These are phyloP conservation scores for Euryodendron excelsum DNA, from an alignment of 148 eudicot genomes.

Conservation along the genomic window DNA sequence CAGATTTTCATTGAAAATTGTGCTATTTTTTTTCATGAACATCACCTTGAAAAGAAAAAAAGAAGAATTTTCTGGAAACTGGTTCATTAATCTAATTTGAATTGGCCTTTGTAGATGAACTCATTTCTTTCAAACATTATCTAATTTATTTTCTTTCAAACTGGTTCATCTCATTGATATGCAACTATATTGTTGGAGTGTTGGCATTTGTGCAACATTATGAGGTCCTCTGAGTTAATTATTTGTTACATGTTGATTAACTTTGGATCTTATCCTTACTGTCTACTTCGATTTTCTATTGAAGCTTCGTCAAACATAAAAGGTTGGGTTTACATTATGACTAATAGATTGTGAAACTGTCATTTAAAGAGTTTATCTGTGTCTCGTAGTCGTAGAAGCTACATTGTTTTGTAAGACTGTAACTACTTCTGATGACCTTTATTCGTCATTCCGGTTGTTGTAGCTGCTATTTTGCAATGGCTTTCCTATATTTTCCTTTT, in stretches of 20 bases:
- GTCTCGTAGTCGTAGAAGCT: background rate
- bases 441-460: background rate
- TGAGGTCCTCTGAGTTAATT: background rate
- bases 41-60: background rate
- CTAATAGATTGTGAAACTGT: background rate
- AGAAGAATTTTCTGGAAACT: too few relatives aligned
- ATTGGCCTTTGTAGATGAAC: background rate
- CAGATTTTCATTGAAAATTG: slow-evolving; percentile 4
- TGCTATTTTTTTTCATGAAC: background rate
- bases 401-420: background rate
- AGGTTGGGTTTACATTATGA: background rate
- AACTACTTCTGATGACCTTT: background rate
- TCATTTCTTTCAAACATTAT: background rate
- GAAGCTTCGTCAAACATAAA: background rate
- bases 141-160: background rate
- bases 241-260: background rate
- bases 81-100: too few relatives aligned
- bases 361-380: background rate
- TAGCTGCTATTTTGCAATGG: background rate
- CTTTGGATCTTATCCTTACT: background rate
- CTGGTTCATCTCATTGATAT: background rate
- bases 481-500: too few relatives aligned
- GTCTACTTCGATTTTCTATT: background rate
- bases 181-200: background rate
- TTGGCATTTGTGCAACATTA: background rate